Evolutionary conservation across 257 asterid species (phyloP), one percentile per base, ranked within the genome.

Genomic region (Jacaranda mimosifolia): DNA sequence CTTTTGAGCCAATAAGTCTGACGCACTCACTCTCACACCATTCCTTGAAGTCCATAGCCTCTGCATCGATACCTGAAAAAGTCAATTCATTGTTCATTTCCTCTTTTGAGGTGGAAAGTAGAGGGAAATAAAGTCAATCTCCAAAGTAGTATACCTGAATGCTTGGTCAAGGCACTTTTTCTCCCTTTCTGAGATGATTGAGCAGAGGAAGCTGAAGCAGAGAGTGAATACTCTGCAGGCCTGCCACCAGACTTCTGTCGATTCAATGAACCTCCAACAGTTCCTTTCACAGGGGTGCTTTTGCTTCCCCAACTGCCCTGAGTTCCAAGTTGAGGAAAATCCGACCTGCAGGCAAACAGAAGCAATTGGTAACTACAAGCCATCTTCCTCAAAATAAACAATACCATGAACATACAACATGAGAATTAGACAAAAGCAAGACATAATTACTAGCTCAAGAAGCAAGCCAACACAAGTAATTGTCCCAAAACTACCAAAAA

Each of bases 1-100:
- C 99, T 93, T 85, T 89, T 21, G 97, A 86, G 57, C 98, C 97
- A 42, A 90, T 63, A 67, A 96, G 98, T 78, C 96, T 89, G 68
- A 75, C 38, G 80, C 97, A 96, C 86, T 96, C 99, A 59, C 87
- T 91, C 87, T 96, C 99, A 39, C 99, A 96, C 99, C 99, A 96
- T 68, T 90, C 92, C 82, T 90, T 85, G 81, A 96, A 96, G 77
- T 91, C 97, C 83, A 78, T 63, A 59, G 99, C 99, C 86, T 96
- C 99, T 96, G 97, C 79, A 83, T 74, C 49, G 71, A 52, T 63
- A 70, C 46, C 60, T 9, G 32, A 76, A 39, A 53, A 52, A 66
- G 45, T 43, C 26, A 40, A 57, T 52, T 57, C 59, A 75, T 52
- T 43, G 32, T 51, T 35, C 48, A 9, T 9, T n/a, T 15, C 42